Base-by-base conservation (phyloP, 257 asterid species). In the Penstemon newberryi region DNA sequence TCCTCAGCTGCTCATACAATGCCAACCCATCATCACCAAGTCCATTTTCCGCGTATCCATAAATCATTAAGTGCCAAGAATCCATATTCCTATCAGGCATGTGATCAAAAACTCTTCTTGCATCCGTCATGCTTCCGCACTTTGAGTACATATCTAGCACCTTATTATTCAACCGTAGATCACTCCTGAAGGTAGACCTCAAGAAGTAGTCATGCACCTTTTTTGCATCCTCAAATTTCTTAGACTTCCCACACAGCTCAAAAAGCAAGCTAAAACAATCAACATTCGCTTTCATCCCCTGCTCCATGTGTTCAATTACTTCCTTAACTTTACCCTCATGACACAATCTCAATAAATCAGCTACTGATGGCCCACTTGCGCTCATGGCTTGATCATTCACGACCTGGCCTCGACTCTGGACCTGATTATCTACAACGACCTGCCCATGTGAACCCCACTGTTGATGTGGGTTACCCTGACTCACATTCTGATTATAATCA, bases 11-110 rank as follows among this genome's bases (percentile, higher is more conserved):
- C 63, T 93, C 99, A 73, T 79, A 93, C 82, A 90, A 69, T 10
- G 87, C 87, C 80, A 93, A 68, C 33, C 97, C 99, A 42, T 93
- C 96, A 72, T 93, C 99, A 3, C 99, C 99, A 66, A 85, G 63
- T 13, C 96, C 97, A 42, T 93, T 90, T 13, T 58, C 64, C 3
- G 95, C 95, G 63, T 90, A 90, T 41, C 96, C 97, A 69, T 73
- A 70, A 33, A 93, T 89, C 96, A 93, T 85, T 79, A 82, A 74
- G 78, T 90, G 96, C 99, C 99, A 93, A 3, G 97, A 81, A 75
- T 86, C 92, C 85, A 90, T 84, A 66, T 84, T 80, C 77, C 91
- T 86, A 18, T 87, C 97, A 44, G 90, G 84, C 96, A 90, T 84
- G 76, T 90, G 96, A 87, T 93, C 99, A 53, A 93, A 93, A 49